These are phyloP conservation scores for Mycena vitilis DNA, from an alignment of 768 basidiomycete genomes.

Conservation along the genomic window DNA sequence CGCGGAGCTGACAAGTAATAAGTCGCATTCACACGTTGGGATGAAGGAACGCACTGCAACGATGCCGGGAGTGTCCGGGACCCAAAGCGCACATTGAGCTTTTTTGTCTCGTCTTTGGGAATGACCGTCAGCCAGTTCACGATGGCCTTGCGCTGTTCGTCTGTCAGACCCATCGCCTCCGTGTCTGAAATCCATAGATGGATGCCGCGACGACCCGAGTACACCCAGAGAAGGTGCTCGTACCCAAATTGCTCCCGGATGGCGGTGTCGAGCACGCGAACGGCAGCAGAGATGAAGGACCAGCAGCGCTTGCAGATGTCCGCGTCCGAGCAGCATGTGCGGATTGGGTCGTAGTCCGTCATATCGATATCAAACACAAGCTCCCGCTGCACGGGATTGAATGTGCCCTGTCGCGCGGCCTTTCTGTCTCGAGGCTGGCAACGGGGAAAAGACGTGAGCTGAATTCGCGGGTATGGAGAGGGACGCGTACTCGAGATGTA, in stretches of 20 bases:
- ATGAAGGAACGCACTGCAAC: conserved; percentile 63
- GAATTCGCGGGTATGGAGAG: background rate
- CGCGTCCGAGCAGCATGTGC: conserved; percentile 94
- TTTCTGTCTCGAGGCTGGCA: conserved; percentile 90
- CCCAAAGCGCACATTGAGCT: conserved; percentile 75
- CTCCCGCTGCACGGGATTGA: conserved; percentile 85
- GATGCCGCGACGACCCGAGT: conserved; percentile 98
- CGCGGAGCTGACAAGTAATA: conserved; percentile 51
- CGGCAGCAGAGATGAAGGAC: conserved; percentile 94
- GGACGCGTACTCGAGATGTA: conserved; percentile 76
- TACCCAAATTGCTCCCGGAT: conserved; percentile 94
- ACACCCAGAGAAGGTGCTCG: conserved; percentile 93
- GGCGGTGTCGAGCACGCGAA: conserved; percentile 82
- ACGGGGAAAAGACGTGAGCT: background rate
- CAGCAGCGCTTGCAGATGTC: conserved; percentile 94
- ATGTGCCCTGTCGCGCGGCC: conserved; percentile 72
- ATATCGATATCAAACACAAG: conserved; percentile 99
- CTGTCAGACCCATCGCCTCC: conserved; percentile 89
- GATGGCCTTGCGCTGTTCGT: conserved; percentile 88
- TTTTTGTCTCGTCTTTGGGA: conserved; percentile 84
- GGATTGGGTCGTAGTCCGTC: conserved; percentile 97
- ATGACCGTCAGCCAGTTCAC: conserved; percentile 91
- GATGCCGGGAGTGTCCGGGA: conserved; percentile 74
- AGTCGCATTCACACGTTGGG: background rate
- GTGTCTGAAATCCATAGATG: conserved; percentile 97